A percentile compares a stretch with the other conserved stretches of the same genome.
Evolutionary conservation across 441 rosid genomes (phyloP).

Genomic region (Bocquillonia castaneifolia): DNA sequence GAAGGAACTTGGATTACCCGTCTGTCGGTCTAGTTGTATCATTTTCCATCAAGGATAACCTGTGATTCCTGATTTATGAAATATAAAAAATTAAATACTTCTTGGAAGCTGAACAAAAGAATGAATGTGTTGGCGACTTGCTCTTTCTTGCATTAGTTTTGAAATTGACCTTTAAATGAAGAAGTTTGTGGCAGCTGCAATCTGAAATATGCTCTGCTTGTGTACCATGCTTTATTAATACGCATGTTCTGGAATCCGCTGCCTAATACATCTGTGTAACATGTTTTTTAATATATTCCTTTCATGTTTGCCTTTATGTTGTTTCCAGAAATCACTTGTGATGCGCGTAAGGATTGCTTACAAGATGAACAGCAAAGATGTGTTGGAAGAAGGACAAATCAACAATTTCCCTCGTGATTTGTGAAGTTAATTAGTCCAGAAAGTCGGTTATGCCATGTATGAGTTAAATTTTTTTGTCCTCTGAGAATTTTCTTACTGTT

Average conservation of each 20-base stretch:
- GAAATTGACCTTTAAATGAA: not conserved
- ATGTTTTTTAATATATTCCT: too few relatives aligned
- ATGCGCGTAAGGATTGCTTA: constrained; percentile 92
- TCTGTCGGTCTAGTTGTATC: not conserved
- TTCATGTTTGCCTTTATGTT: not conserved
- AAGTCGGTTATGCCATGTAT: constrained; percentile 18
- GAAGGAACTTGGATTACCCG: not conserved
- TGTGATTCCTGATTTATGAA: not conserved
- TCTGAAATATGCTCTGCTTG: not conserved
- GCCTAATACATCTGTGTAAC: too few relatives aligned
- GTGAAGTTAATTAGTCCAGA: constrained; percentile 34
- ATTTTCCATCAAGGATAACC: not conserved
- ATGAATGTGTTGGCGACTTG: not conserved
- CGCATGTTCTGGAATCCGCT: too few relatives aligned
- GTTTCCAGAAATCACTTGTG: constrained; percentile 80
- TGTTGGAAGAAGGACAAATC: constrained; percentile 89
- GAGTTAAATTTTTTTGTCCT: constrained; percentile 14
- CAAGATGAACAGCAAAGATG: constrained; percentile 65
- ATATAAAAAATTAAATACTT: not conserved
- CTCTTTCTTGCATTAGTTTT: not conserved
- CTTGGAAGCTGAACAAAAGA: not conserved
- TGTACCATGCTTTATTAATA: not conserved
- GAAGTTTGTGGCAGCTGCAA: not conserved
- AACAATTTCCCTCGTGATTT: constrained; percentile 76
- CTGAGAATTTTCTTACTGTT: constrained; percentile 23